Evolutionary conservation across 345 rosid species (phyloP).

Genomic region (Erucastrum elatum): DNA sequence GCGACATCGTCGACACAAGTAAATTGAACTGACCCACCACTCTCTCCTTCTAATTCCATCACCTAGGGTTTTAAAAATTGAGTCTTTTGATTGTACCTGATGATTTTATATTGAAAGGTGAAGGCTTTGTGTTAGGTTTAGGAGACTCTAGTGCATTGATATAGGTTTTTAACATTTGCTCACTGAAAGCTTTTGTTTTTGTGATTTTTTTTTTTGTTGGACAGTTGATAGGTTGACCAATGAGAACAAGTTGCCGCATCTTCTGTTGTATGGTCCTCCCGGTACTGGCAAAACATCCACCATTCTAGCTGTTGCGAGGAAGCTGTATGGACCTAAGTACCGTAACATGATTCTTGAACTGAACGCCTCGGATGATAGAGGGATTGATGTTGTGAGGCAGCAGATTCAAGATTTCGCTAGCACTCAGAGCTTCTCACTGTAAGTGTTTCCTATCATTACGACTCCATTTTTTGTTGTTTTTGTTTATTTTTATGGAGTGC

Average conservation of each 20-base stretch:
- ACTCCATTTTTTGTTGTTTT: background rate
- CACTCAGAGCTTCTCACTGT: conserved; percentile 92
- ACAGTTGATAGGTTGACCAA: conserved; percentile 92
- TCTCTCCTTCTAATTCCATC: background rate
- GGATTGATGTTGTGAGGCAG: conserved; percentile 90
- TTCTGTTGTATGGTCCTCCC: conserved; percentile 91
- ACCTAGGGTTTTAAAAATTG: conserved; percentile 30
- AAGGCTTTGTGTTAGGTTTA: background rate
- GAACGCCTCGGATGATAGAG: conserved; percentile 96
- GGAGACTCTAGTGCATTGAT: background rate
- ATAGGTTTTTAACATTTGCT: background rate
- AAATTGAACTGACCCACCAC: conserved; percentile 27
- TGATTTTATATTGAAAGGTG: background rate
- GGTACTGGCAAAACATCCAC: conserved; percentile 99
- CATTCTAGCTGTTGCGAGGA: conserved; percentile 92
- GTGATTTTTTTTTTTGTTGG: background rate
- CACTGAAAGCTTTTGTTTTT: conserved; percentile 3
- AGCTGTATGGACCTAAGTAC: conserved; percentile 84
- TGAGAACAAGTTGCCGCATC: conserved; percentile 94
- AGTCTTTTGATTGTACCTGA: background rate
- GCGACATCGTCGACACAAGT: conserved; percentile 98
- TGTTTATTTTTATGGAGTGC: background rate
- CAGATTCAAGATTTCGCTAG: conserved; percentile 98
- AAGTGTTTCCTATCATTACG: conserved; percentile 47
- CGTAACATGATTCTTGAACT: conserved; percentile 95